Base-by-base conservation (phyloP, 345 rosid species). In the Bruguiera parviflora region DNA sequence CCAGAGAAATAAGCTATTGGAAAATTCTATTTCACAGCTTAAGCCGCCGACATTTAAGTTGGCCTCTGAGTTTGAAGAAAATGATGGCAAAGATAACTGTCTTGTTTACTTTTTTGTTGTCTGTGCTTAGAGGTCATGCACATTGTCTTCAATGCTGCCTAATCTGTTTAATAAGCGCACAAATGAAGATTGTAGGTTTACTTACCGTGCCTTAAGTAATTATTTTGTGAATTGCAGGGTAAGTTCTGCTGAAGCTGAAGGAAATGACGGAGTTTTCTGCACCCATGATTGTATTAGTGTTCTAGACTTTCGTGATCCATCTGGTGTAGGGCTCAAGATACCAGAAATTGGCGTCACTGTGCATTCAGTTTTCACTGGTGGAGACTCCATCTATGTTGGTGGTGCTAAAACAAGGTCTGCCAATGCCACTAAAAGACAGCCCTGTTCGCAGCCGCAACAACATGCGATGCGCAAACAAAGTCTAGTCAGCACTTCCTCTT, bases 231-330 rank as follows among this genome's bases (percentile, higher is more conserved):
- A 68, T 68, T 82, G 86, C 95, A 92, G 98, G 61, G 92, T 76
- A 62, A 89, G 84, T 70, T 90, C 97, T 53, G 75, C 87, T 9
- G 99, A 90, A 71, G 92, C 88, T 62, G 98, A 92, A 84, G 99
- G 97, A 57, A 89, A 92, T 70, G 99, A 96, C 65, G 95, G 99
- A 46, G 85, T 92, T 7, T 90, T 87, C 85, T 96, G 99, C 87
- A 86, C 97, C 13, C 60, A 67, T 25, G 99, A 92, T 77, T 82
- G 96, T 19, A 85, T 96, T 25, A 89, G 86, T 73, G 75, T 94
- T 22, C 52, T 94, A 77, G 97, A 94, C 75, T 87, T 94, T 20
- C 92, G 98, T 72, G 79, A 86, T 47, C 91, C 99, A 67, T 79
- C 97, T 25, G 98, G 99, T 2, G 70, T 96, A 47, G 98, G 96